phyloP scores from a whole-genome alignment of 371 early-diverging fungal species.

The Apophysomyces variabilis region DNA sequence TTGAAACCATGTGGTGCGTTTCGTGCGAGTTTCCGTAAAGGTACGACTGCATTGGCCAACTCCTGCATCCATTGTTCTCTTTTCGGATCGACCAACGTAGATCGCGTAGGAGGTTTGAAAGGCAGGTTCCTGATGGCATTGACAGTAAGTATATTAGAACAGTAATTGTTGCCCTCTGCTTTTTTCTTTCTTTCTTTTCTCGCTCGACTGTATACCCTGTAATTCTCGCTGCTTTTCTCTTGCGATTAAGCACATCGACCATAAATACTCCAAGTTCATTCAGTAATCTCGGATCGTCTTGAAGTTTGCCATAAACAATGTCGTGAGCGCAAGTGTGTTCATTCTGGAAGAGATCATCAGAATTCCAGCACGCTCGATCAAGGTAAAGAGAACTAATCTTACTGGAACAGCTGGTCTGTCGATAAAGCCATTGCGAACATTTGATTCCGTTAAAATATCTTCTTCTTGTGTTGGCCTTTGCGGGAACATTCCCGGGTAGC shows the following conservation, averaged over 20 bases:
- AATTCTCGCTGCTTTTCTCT: slow-evolving; percentile 54
- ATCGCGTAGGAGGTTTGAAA: slow-evolving; percentile 62
- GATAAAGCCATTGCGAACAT: slow-evolving; percentile 73
- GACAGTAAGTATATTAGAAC: neutral
- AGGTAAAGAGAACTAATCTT: slow-evolving; percentile 17
- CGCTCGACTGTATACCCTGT: slow-evolving; percentile 44
- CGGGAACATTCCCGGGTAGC: slow-evolving; percentile 76
- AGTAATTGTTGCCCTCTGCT: too few relatives aligned
- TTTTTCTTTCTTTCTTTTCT: neutral
- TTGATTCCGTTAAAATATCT: slow-evolving; percentile 65
- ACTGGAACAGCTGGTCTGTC: slow-evolving; percentile 61
- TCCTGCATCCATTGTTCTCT: slow-evolving; percentile 69
- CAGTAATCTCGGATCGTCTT: slow-evolving; percentile 55
- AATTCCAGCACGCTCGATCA: neutral
- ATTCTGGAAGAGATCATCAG: slow-evolving; percentile 31
- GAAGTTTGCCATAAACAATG: slow-evolving; percentile 52
- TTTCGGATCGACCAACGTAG: slow-evolving; percentile 58
- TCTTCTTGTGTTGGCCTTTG: slow-evolving; percentile 64
- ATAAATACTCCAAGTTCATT: slow-evolving; percentile 61
- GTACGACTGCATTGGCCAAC: slow-evolving; percentile 54
- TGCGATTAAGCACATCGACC: slow-evolving; percentile 61
- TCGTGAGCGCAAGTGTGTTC: slow-evolving; percentile 59
- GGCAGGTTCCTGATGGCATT: slow-evolving; percentile 47
- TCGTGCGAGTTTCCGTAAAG: slow-evolving; percentile 60
- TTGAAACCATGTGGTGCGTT: slow-evolving; percentile 72